Conservation (phyloP, 2,329 filamentous ascomycete genomes). For the Monilinia aucupariae region DNA sequence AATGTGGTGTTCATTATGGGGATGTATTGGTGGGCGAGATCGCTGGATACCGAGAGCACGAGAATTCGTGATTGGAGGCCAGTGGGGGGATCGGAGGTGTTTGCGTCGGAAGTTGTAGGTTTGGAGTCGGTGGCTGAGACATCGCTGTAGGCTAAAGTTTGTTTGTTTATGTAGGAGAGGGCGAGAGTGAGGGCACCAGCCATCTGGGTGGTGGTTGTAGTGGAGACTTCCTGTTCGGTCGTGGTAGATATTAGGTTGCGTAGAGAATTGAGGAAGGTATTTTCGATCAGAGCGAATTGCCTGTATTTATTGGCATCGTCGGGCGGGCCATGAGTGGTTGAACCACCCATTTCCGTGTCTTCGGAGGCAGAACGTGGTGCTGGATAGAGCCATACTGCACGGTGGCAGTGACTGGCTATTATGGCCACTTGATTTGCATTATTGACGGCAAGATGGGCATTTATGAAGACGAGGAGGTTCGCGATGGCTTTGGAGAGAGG, state of each 20-base stretch:
- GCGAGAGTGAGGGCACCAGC: constrained; percentile 87
- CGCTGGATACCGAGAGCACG: constrained; percentile 80
- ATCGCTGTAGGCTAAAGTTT: constrained; percentile 36
- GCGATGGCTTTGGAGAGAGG: constrained; percentile 80
- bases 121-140: constrained; percentile 33
- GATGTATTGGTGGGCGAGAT: constrained; percentile 86
- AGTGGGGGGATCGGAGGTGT: constrained; percentile 34
- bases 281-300: constrained; percentile 82
- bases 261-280: constrained; percentile 69
- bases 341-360: constrained; percentile 55
- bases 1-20: constrained; percentile 98
- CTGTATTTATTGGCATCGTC: constrained; percentile 79
- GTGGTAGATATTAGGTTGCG: constrained; percentile 67
- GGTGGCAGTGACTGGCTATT: constrained; percentile 81
- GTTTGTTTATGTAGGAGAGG: constrained; percentile 83
- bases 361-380: constrained; percentile 39
- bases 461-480: constrained; percentile 90
- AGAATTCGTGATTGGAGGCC: constrained; percentile 76
- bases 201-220: constrained; percentile 74
- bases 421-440: constrained; percentile 90
- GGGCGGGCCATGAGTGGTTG: constrained; percentile 28
- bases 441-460: constrained; percentile 90
- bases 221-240: constrained; percentile 55
- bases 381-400: constrained; percentile 87
- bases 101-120: constrained; percentile 21